Evolutionary conservation across 345 rosid genomes (phyloP).

Genomic region (Ceriops tagal): DNA sequence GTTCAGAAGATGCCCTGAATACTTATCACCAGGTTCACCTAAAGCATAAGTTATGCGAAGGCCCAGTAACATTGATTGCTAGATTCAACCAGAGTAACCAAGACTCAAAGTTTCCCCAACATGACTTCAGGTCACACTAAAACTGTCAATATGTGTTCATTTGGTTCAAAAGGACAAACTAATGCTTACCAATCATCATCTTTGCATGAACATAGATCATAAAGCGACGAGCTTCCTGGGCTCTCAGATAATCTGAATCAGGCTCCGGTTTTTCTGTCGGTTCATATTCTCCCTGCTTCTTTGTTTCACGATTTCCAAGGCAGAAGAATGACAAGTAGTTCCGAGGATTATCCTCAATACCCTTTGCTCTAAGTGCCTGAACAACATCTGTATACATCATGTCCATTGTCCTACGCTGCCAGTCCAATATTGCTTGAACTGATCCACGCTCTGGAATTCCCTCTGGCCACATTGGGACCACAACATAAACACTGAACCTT

Average conservation of each 20-base stretch:
- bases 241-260: constrained; percentile 74
- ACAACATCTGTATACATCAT: constrained; percentile 88
- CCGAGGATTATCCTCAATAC: constrained; percentile 69
- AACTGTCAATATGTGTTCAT: no score
- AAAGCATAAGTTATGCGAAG: no score
- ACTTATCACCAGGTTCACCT: no score
- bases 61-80: no score
- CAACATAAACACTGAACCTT: constrained; percentile 75
- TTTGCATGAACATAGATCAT: constrained; percentile 97
- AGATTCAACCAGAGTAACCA: no score
- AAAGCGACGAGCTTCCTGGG: constrained; percentile 95
- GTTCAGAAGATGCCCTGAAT: no score
- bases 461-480: constrained; percentile 99
- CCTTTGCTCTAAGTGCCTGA: constrained; percentile 70
- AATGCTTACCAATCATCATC: constrained; percentile 88
- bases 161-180: no score
- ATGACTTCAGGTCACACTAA: no score
- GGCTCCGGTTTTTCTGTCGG: constrained; percentile 82
- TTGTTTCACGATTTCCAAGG: constrained; percentile 88
- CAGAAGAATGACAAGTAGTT: constrained; percentile 91
- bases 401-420: constrained; percentile 96
- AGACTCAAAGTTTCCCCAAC: no score
- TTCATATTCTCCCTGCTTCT: constrained; percentile 80
- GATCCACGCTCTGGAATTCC: constrained; percentile 90
- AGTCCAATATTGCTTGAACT: constrained; percentile 92